Conservation (phyloP, 2,329 filamentous ascomycete species). For the Xylariaceae sp. region DNA sequence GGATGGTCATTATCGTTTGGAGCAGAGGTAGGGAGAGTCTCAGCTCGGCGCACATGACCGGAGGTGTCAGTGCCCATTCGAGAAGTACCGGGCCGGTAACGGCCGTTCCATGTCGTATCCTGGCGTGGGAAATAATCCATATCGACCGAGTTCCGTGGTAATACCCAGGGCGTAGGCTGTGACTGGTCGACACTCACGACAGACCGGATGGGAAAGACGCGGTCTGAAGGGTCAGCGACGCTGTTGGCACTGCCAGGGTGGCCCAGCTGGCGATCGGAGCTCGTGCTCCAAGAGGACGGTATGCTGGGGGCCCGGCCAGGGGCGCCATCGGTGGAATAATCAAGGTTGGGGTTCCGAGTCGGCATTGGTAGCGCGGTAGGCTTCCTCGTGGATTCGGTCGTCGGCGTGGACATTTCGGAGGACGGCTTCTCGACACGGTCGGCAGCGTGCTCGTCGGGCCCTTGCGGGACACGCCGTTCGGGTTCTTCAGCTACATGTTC, state of each 20-base stretch:
- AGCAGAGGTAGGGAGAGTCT: conserved; percentile 7
- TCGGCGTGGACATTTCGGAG: conserved; percentile 3
- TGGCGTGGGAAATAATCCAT: conserved; percentile 29
- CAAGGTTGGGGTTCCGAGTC: background rate
- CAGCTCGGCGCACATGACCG: conserved; percentile 7
- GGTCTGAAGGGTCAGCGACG: conserved; percentile 37
- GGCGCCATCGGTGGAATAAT: background rate
- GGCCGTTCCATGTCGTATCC: conserved; percentile 22
- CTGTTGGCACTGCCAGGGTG: conserved; percentile 21
- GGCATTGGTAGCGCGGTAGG: conserved; percentile 1
- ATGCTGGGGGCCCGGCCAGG: conserved; percentile 7
- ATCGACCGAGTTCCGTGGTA: conserved; percentile 29
- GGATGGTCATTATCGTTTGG: too few relatives aligned
- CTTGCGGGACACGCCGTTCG: conserved; percentile 1
- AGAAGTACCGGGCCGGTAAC: conserved; percentile 23
- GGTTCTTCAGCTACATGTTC: too few relatives aligned
- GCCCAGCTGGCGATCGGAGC: conserved; percentile 33
- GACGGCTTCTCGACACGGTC: conserved; percentile 1
- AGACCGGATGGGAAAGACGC: conserved; percentile 77
- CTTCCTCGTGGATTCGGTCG: conserved; percentile 1
- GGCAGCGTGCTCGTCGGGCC: conserved; percentile 1
- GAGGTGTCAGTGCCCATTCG: conserved; percentile 21
- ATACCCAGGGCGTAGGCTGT: conserved; percentile 24
- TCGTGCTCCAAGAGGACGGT: conserved; percentile 34
- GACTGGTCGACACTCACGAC: conserved; percentile 60